Evolutionary conservation across 352 stramenopile genomes (phyloP), one percentile per base, ranked within the genome.

Genomic region (Phytophthora palmivora): DNA sequence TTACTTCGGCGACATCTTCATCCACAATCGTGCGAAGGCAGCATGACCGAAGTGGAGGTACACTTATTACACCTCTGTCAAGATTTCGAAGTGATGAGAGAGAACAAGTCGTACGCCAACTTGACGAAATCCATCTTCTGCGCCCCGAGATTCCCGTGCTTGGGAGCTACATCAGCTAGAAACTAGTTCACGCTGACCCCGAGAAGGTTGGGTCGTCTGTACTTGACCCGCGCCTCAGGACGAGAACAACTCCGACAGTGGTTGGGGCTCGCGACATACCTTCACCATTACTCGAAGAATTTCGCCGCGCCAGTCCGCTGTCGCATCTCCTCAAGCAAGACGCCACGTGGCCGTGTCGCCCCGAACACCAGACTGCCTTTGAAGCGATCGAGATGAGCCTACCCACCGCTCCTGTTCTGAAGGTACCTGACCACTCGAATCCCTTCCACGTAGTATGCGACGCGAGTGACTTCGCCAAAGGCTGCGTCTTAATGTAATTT

Each of bases 1-100:
- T 4, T 76, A 72, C 7, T 78, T 75, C n/a, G 55, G 66, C 37
- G 63, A 71, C 26, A 59, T 76, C 43, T 78, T 63, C 50, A 57
- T 72, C 14, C 66, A 70, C 32, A 76, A 48, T 41, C 50, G 19
- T 47, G 56, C 32, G 14, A 36, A 33, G n/a, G 30, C 28, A 58
- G 38, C 36, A 33, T 32, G 38, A 53, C 51, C 0, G 63, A 65
- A 7, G 15, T 63, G 6, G 63, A 68, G 6, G 30, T 66, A 0
- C 72, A 80, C 46, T 6, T 56, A 2, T 1, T 45, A 11, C 63
- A 74, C 36, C 48, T 78, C 0, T 26, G 50, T 0, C 8, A 53
- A 3, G 44, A 77, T 15, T 54, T 80, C 41, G 28, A 68, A 14
- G 16, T 48, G 39, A 71, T 73, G 56, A 37, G 32, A 1, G 28